These are phyloP conservation scores for Triticum timopheevii DNA, from an alignment of 176 grass and related monocot genomes.

Conservation along the genomic window DNA sequence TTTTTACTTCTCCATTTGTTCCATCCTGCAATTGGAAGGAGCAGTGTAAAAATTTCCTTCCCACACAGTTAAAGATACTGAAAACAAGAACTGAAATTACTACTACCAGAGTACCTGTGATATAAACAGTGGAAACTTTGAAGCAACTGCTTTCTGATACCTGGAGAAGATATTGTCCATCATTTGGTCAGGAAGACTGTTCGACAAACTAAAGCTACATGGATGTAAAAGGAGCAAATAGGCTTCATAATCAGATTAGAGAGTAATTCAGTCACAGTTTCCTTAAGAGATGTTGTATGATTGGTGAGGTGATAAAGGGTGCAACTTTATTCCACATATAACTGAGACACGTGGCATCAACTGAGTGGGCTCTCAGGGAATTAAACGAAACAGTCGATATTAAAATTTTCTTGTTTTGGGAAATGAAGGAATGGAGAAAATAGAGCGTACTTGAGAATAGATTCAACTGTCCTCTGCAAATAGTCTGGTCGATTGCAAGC, in stretches of 20 bases:
- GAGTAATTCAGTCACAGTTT: not conserved
- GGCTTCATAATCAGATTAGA: no score
- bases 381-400: not conserved
- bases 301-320: no score
- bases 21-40: slow-evolving; percentile 74
- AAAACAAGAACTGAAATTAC: slow-evolving; percentile 21
- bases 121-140: slow-evolving; percentile 95
- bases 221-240: not conserved
- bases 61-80: slow-evolving; percentile 28
- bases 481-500: slow-evolving; percentile 98
- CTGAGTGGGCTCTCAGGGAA: not conserved
- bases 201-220: slow-evolving; percentile 4
- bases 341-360: not conserved
- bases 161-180: slow-evolving; percentile 44
- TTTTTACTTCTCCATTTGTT: slow-evolving; percentile 90
- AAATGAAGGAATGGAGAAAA: not conserved
- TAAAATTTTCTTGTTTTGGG: not conserved
- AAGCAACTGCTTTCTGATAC: slow-evolving; percentile 77
- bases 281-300: no score
- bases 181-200: slow-evolving; percentile 1
- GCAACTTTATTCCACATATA: not conserved
- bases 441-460: slow-evolving; percentile 81
- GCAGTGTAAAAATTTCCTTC: slow-evolving; percentile 7
- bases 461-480: slow-evolving; percentile 91
- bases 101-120: slow-evolving; percentile 65